A percentile compares a stretch with the other conserved stretches of the same genome.
phyloP scores from a whole-genome alignment of 257 asterid genomes.

The Cinchona pubescens region DNA sequence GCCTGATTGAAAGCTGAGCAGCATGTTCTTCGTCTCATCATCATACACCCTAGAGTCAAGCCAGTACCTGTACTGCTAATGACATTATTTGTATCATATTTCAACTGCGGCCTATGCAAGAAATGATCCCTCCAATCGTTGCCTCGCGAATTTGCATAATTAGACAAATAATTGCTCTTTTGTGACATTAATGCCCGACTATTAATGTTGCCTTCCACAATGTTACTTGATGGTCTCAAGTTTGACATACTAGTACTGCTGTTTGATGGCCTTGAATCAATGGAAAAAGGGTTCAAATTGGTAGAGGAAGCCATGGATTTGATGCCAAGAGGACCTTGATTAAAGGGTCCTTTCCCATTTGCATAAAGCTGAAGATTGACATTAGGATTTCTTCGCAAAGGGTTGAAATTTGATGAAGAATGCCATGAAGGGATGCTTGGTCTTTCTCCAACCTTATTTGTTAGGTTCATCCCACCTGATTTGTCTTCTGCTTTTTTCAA shows the following conservation, averaged over 20 bases:
- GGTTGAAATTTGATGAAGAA: conserved; percentile 2
- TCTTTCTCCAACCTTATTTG: conserved; percentile 19
- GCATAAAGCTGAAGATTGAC: background rate
- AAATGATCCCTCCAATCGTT: conserved; percentile 3
- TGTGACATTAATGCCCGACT: background rate
- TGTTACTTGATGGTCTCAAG: conserved; percentile 2
- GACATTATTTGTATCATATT: conserved; percentile 6
- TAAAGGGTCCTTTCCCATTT: background rate
- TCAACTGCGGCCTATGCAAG: conserved; percentile 6
- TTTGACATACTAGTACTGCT: background rate
- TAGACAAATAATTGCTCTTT: conserved; percentile 13
- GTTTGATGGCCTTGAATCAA: conserved; percentile 7
- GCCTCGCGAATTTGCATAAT: conserved; percentile 10
- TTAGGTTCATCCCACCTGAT: conserved; percentile 11
- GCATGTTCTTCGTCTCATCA: conserved; percentile 40
- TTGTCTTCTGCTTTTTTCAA: conserved; percentile 39
- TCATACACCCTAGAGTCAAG: conserved; percentile 30
- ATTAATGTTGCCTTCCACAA: background rate
- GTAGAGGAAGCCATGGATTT: conserved; percentile 1
- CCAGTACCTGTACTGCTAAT: too few relatives aligned
- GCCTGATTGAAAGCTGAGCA: conserved; percentile 17
- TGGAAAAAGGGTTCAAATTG: background rate
- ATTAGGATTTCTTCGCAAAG: conserved; percentile 8
- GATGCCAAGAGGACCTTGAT: conserved; percentile 12
- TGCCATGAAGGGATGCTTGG: conserved; percentile 14